These are phyloP conservation scores for Sugiyamaella chiloensis DNA, from an alignment of 805 yeast genomes.

Conservation along the genomic window DNA sequence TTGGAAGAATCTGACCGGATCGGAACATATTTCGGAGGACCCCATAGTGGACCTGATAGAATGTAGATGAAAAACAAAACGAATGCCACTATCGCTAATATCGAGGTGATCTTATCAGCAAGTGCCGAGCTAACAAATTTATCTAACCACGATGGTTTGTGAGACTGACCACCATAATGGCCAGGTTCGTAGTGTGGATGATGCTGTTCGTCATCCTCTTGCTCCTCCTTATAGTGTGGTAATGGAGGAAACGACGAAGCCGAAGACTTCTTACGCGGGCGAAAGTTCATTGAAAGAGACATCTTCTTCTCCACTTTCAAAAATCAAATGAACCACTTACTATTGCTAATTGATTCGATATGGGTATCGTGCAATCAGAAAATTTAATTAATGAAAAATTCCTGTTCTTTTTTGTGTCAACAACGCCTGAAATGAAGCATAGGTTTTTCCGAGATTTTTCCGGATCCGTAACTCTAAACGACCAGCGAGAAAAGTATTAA, in stretches of 20 bases:
- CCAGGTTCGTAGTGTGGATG: conserved; percentile 3
- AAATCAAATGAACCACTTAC: too few relatives aligned
- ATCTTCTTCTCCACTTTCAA: too few relatives aligned
- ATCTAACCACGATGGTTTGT: neutral
- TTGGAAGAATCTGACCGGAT: conserved; percentile 13
- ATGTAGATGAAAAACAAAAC: conserved; percentile 17
- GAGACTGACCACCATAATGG: neutral
- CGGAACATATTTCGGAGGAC: conserved; percentile 11
- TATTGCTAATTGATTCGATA: too few relatives aligned
- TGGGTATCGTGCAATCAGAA: too few relatives aligned
- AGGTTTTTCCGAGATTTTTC: too few relatives aligned
- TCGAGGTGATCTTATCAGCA: conserved; percentile 9
- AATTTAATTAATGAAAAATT: too few relatives aligned
- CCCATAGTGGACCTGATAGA: conserved; percentile 21
- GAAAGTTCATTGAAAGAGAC: neutral
- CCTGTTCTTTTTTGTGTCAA: too few relatives aligned
- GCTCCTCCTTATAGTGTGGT: conserved; percentile 5
- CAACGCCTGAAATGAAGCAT: too few relatives aligned
- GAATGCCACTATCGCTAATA: conserved; percentile 5
- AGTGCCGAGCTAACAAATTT: neutral
- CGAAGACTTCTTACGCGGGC: conserved; percentile 15
- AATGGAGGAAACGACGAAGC: conserved; percentile 6
- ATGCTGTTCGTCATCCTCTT: neutral
- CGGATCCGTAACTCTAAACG: too few relatives aligned
- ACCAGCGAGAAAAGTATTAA: too few relatives aligned